Base-by-base conservation (phyloP, 306 rosid genomes). In the Argentina anserina region DNA sequence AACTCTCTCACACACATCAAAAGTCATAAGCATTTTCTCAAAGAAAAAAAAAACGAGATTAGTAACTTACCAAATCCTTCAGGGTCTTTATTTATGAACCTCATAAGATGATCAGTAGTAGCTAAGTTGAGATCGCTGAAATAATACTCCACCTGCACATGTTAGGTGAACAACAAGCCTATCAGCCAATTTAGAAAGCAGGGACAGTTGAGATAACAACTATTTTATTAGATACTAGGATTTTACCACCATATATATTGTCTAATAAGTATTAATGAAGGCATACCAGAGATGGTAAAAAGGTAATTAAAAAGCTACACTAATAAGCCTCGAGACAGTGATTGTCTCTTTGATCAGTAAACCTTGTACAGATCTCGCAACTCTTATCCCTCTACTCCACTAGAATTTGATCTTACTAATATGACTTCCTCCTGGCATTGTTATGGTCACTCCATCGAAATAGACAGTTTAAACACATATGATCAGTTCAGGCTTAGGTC, bases 71-170 rank as follows among this genome's bases (percentile, higher is more conserved):
- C 98, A 80, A 81, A 89, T 73, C 98, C 98, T 74, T 89, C 94
- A 72, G 93, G 89, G 77, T 94, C 97, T 87, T 91, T 94, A 87
- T 61, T 84, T 84, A 94, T 89, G 90, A 86, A 94, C 88, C 97
- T 87, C 91, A 94, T 94, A 82, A 94, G 87, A 83, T 91, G 98
- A 84, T 94, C 96, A 25, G 98, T 94, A 18, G 98, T 94, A 65
- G 98, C 96, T 79, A 94, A 87, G 86, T 94, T 94, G 69, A 94
- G 75, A 79, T 94, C 97, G 68, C 98, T 94, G 86, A 94, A 91
- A 86, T 94, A 94, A 85, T 94, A 94, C 82, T 94, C 98, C 90
- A 94, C 98, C 98, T 91, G 84, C 82, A 87, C 78, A 71, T 47
- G 46, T 53, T 9, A 70, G 73, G 31, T 26, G 39, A 71, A 31